These are phyloP conservation scores for Candida silvatica DNA, from an alignment of 805 yeast genomes.

Conservation along the genomic window DNA sequence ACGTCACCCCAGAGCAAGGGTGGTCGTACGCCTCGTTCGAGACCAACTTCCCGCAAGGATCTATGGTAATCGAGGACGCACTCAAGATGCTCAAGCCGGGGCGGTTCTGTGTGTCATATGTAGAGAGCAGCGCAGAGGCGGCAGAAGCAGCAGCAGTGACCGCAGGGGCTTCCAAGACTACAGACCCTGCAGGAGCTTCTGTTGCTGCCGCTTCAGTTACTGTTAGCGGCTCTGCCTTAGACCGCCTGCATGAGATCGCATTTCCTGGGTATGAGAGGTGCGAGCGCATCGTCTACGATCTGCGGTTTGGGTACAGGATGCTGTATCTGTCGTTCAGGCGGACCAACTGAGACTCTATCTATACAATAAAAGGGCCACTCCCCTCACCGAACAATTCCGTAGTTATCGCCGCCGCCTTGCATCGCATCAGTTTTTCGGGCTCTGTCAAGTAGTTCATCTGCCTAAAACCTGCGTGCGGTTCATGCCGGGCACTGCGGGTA, in stretches of 20 bases:
- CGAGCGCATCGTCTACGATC: conserved; percentile 67
- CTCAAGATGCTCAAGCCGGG: conserved; percentile 65
- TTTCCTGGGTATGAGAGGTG: conserved; percentile 42
- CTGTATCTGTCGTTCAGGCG: conserved; percentile 52
- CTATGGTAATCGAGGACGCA: conserved; percentile 51
- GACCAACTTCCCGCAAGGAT: conserved; percentile 61
- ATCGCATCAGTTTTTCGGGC: too few relatives aligned
- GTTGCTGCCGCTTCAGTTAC: too few relatives aligned
- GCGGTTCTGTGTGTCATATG: conserved; percentile 33
- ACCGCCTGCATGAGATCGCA: conserved; percentile 16
- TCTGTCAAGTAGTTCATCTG: too few relatives aligned
- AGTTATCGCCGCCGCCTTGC: too few relatives aligned
- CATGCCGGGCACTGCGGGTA: too few relatives aligned
- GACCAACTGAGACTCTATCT: too few relatives aligned
- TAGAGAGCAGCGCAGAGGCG: too few relatives aligned
- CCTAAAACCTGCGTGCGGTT: too few relatives aligned
- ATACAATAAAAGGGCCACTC: background rate
- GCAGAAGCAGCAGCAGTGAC: too few relatives aligned
- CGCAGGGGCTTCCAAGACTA: too few relatives aligned
- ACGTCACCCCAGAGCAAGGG: conserved; percentile 88
- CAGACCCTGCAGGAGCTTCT: too few relatives aligned
- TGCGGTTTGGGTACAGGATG: conserved; percentile 60
- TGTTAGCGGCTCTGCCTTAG: too few relatives aligned
- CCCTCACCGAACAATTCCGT: background rate
- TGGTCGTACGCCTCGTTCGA: conserved; percentile 97